Percentiles rank a stretch among this genome's conserved stretches.
Conservation (phyloP, 2,329 filamentous ascomycete species). For the Diaporthe aspalathi region DNA sequence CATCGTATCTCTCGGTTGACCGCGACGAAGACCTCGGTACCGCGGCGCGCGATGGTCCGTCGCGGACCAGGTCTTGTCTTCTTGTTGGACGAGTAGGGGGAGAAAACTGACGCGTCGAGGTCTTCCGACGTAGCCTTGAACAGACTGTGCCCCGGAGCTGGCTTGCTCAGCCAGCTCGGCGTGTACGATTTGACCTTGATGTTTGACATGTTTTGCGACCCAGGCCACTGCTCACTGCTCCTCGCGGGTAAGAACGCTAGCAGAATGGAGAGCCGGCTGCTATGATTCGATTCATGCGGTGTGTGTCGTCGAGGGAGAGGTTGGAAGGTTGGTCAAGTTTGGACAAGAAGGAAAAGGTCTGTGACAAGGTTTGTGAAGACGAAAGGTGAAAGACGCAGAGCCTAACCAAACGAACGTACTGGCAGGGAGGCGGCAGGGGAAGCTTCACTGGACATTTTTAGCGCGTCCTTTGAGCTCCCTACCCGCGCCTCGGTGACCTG, state of each 20-base stretch:
- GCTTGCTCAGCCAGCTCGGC: slow-evolving; percentile 85
- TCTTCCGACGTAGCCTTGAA: slow-evolving; percentile 68
- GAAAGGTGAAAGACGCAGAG: background rate
- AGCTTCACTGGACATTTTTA: slow-evolving; percentile 38
- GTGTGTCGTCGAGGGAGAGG: background rate
- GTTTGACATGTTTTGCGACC: slow-evolving; percentile 70
- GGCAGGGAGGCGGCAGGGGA: slow-evolving; percentile 31
- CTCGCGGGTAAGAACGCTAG: slow-evolving; percentile 25
- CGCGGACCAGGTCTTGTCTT: slow-evolving; percentile 61
- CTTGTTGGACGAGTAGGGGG: slow-evolving; percentile 57
- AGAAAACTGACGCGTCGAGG: slow-evolving; percentile 43
- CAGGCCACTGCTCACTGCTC: slow-evolving; percentile 27
- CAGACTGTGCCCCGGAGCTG: slow-evolving; percentile 80
- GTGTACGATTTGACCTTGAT: slow-evolving; percentile 83
- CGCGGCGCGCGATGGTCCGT: slow-evolving; percentile 80
- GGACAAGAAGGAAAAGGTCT: background rate
- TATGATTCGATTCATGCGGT: slow-evolving; percentile 21
- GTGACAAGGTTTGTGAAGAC: background rate
- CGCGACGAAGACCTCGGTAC: slow-evolving; percentile 89
- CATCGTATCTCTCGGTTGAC: slow-evolving; percentile 92
- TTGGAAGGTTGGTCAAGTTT: background rate
- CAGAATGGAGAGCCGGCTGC: slow-evolving; percentile 10
- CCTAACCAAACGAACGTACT: slow-evolving; percentile 19
- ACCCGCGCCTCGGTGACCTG: slow-evolving; percentile 9
- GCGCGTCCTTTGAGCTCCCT: slow-evolving; percentile 36